These are phyloP conservation scores for Cutaneotrichosporon sp. DNA, from an alignment of 1,284 basidiomycete genomes.

Conservation along the genomic window DNA sequence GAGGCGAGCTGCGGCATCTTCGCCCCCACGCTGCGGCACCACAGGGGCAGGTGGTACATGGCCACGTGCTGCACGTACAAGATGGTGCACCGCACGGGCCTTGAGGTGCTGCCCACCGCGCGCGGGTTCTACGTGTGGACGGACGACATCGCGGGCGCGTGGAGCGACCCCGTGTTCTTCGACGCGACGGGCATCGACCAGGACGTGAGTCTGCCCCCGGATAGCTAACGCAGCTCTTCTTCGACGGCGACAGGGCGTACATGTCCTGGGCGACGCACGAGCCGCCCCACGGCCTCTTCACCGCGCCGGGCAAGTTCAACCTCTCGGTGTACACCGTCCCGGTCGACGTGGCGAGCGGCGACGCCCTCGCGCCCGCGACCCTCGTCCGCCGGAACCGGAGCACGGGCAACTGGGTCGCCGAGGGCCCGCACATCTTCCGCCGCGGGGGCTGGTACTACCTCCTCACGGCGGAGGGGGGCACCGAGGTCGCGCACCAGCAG, in stretches of 20 bases:
- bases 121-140: slow-evolving; percentile 36
- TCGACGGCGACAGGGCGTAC: slow-evolving; percentile 26
- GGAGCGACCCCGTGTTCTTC: slow-evolving; percentile 31
- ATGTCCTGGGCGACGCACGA: too few relatives aligned
- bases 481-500: slow-evolving; percentile 31
- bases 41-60: slow-evolving; percentile 35
- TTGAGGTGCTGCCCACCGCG: too few relatives aligned
- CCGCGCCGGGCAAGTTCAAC: too few relatives aligned
- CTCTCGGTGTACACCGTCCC: too few relatives aligned
- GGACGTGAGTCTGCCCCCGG: slow-evolving; percentile 23
- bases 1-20: slow-evolving; percentile 30
- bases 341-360: too few relatives aligned
- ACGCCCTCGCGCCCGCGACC: too few relatives aligned
- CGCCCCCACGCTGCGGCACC: slow-evolving; percentile 33
- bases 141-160: slow-evolving; percentile 34
- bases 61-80: slow-evolving; percentile 11
- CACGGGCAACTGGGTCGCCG: too few relatives aligned
- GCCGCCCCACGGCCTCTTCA: too few relatives aligned
- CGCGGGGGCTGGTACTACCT: slow-evolving; percentile 36
- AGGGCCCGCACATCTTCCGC: slow-evolving; percentile 36
- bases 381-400: too few relatives aligned
- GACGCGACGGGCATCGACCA: slow-evolving; percentile 33
- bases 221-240: slow-evolving; percentile 22
- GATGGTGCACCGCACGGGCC: too few relatives aligned
- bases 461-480: slow-evolving; percentile 40